These are phyloP conservation scores for Heterococcus sp. DNA, from an alignment of 108 stramenopile genomes.

Conservation along the genomic window DNA sequence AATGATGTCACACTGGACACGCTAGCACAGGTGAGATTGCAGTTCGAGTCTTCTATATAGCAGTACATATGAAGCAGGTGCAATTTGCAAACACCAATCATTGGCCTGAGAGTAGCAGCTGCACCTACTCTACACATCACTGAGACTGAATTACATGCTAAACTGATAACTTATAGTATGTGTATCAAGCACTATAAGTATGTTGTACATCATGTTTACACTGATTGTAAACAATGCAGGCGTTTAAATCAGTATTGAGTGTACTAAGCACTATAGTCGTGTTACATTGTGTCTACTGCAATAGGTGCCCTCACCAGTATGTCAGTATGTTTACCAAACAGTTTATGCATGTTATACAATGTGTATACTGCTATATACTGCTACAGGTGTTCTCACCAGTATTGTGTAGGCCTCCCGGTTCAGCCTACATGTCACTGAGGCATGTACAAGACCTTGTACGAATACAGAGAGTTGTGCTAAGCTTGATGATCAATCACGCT, in stretches of 20 bases:
- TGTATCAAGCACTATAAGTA: not conserved
- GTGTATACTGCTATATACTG: not conserved
- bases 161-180: not conserved
- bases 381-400: slow-evolving; percentile 31
- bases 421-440: slow-evolving; percentile 40
- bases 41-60: not conserved
- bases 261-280: too few relatives aligned
- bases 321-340: too few relatives aligned
- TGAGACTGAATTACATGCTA: not conserved
- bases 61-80: too few relatives aligned
- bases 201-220: too few relatives aligned
- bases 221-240: too few relatives aligned
- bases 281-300: too few relatives aligned
- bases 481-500: slow-evolving; percentile 27
- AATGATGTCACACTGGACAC: slow-evolving; percentile 24
- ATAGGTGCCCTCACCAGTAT: too few relatives aligned
- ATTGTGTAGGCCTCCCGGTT: slow-evolving; percentile 33
- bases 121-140: not conserved
- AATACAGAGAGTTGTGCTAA: slow-evolving; percentile 32
- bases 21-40: slow-evolving; percentile 20
- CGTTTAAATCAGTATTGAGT: too few relatives aligned
- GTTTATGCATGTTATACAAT: too few relatives aligned
- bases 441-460: slow-evolving; percentile 34
- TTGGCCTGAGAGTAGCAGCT: not conserved
- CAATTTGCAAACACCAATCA: too few relatives aligned